Evolutionary conservation across 2,329 filamentous ascomycete genomes (phyloP).

Genomic region (Cercospora sesami): DNA sequence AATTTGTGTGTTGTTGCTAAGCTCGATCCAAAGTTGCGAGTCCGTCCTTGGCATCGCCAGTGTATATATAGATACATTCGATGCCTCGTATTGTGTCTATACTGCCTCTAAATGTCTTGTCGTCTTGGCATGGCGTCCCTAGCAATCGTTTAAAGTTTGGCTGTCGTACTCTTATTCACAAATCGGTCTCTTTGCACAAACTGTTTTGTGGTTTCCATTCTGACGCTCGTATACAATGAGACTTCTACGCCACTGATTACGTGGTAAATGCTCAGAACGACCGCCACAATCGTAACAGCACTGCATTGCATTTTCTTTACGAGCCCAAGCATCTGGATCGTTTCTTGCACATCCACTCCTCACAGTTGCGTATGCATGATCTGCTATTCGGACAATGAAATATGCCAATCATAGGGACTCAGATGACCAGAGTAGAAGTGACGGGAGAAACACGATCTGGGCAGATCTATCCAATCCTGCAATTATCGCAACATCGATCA

Average conservation of each 20-base stretch:
- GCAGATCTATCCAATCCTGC: no score
- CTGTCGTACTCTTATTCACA: not conserved
- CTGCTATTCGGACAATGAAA: no score
- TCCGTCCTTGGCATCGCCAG: not conserved
- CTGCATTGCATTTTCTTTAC: not conserved
- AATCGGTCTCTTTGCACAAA: not conserved
- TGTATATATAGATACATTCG: not conserved
- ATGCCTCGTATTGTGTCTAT: not conserved
- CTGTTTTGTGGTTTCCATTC: rapidly evolving
- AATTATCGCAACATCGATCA: not conserved
- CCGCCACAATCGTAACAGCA: not conserved
- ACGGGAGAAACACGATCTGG: not conserved
- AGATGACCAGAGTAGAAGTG: no score
- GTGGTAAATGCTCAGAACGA: not conserved
- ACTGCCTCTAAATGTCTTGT: not conserved
- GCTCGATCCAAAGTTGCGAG: not conserved
- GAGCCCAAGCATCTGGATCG: not conserved
- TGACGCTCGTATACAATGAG: not conserved
- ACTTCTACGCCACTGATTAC: not conserved
- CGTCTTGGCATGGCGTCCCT: not conserved
- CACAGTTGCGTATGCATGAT: not conserved
- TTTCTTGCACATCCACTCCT: not conserved
- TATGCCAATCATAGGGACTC: no score
- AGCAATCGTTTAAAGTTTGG: not conserved
- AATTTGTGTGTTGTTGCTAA: not conserved